Conservation (phyloP, 371 early-diverging fungal genomes). For the Capillidium rhysosporum region DNA sequence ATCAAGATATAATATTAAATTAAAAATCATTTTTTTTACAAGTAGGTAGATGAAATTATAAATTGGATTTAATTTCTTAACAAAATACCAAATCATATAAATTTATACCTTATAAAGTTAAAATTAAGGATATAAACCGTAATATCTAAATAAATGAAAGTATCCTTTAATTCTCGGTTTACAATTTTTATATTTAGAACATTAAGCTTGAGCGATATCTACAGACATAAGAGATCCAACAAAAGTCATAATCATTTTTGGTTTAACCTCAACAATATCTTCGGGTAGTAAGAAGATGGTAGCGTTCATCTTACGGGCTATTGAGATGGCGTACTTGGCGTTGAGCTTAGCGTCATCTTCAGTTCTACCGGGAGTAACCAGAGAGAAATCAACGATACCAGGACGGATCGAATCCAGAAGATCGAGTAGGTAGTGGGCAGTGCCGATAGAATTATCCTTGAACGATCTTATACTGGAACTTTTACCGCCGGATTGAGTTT, state of each 20-base stretch:
- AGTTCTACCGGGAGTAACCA: constrained; percentile 53
- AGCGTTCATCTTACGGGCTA: constrained; percentile 94
- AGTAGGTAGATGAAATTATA: no score
- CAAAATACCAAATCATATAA: no score
- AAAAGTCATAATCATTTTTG: constrained; percentile 38
- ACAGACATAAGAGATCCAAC: constrained; percentile 5
- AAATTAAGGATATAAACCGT: no score
- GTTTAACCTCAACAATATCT: constrained; percentile 86
- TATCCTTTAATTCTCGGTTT: no score
- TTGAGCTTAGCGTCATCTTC: constrained; percentile 82
- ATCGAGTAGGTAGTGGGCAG: constrained; percentile 70
- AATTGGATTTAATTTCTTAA: no score
- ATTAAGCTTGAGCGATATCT: neutral
- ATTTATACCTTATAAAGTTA: no score
- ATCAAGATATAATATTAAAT: no score
- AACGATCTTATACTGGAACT: constrained; percentile 48
- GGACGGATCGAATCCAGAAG: constrained; percentile 79
- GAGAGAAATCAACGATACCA: constrained; percentile 72
- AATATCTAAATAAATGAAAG: no score
- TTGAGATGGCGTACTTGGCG: constrained; percentile 87
- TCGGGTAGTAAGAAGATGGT: constrained; percentile 92
- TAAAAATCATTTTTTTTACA: no score
- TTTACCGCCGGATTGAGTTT: constrained; percentile 46
- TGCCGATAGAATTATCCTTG: constrained; percentile 57
- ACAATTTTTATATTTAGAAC: no score